Conservation (phyloP, 2,329 filamentous ascomycete species). For the Talaromyces sp. region DNA sequence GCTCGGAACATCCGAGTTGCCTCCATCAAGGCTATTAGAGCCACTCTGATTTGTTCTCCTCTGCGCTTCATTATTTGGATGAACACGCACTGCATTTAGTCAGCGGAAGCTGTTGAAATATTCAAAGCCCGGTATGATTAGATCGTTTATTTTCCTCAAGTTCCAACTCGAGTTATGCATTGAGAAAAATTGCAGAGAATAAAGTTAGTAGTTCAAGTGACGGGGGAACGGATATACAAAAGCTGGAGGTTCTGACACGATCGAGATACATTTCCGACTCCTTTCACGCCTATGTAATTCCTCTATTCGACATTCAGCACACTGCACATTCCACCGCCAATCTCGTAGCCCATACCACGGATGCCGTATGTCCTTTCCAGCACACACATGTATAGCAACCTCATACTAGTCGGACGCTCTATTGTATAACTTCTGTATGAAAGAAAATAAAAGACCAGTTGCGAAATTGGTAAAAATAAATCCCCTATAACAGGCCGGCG, state of each 20-base stretch:
- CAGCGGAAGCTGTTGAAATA: not conserved
- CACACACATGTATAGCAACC: not conserved
- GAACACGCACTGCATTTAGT: not conserved
- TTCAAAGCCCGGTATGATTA: conserved; percentile 25
- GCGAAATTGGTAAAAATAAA: not conserved
- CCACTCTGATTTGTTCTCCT: not conserved
- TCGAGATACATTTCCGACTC: too few relatives aligned
- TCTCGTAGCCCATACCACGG: not conserved
- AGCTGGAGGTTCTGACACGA: too few relatives aligned
- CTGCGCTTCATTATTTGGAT: not conserved
- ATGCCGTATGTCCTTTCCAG: not conserved
- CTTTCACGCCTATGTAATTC: too few relatives aligned
- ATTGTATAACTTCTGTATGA: not conserved
- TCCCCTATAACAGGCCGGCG: not conserved
- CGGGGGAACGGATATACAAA: too few relatives aligned
- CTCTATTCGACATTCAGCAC: not conserved
- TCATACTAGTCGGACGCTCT: not conserved
- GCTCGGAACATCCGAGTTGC: conserved; percentile 25
- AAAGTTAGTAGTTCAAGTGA: too few relatives aligned
- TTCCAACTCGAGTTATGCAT: too few relatives aligned
- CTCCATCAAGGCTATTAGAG: not conserved
- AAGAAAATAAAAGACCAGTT: not conserved
- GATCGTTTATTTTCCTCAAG: too few relatives aligned
- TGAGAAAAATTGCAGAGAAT: not conserved
- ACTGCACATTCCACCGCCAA: not conserved